phyloP scores from a whole-genome alignment of 129 eudicot genomes.

The Centaurea solstitialis region DNA sequence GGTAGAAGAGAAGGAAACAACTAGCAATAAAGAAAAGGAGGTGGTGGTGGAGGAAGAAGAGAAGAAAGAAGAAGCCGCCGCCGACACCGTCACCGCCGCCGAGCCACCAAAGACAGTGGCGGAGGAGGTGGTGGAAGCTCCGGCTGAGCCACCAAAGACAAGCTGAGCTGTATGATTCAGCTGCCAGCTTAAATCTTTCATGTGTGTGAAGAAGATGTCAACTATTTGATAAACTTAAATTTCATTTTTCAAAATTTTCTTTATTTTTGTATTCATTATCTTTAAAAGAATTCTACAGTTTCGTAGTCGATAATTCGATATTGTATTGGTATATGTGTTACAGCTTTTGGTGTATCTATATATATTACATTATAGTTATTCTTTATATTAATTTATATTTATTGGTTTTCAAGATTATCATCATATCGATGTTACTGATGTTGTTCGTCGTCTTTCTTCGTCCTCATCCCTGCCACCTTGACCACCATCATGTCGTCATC shows the following conservation, averaged over 20 bases:
- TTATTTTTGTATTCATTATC: slow-evolving; percentile 7
- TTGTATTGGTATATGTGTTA: slow-evolving; percentile 15
- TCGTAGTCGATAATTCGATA: slow-evolving; percentile 26
- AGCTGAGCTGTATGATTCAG: slow-evolving; percentile 7
- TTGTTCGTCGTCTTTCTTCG: background rate
- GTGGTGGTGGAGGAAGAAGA: slow-evolving; percentile 34
- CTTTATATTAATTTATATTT: background rate
- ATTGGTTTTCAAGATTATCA: background rate
- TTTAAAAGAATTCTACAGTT: slow-evolving; percentile 6
- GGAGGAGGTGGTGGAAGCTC: slow-evolving; percentile 45
- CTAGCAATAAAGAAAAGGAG: slow-evolving; percentile 33
- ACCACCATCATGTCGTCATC: background rate
- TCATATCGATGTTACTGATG: background rate
- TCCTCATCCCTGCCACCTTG: background rate
- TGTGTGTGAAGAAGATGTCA: slow-evolving; percentile 27
- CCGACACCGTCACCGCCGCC: slow-evolving; percentile 4
- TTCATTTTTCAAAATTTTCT: background rate
- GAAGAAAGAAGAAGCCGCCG: slow-evolving; percentile 35
- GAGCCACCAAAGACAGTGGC: slow-evolving; percentile 20
- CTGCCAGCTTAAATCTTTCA: background rate
- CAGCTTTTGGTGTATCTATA: slow-evolving; percentile 14
- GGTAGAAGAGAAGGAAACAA: slow-evolving; percentile 40
- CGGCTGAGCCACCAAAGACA: slow-evolving; percentile 56
- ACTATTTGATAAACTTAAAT: slow-evolving; percentile 12
- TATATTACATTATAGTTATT: background rate